Evolutionary conservation across 2,329 filamentous ascomycete species (phyloP).

Genomic region (Cercospora sojina): DNA sequence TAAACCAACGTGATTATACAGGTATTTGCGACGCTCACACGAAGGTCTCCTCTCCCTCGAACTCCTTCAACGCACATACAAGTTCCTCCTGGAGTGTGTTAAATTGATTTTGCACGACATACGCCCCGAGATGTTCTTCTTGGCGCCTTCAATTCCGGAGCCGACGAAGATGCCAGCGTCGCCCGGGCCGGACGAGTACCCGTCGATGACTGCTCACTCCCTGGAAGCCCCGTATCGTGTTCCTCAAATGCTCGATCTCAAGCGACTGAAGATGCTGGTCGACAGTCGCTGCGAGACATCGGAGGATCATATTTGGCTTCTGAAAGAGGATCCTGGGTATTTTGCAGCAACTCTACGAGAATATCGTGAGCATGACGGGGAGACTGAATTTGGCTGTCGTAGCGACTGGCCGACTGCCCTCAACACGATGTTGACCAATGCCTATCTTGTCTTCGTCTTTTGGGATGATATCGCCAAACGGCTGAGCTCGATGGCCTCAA

Average conservation of each 20-base stretch:
- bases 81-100: slow-evolving; percentile 53
- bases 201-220: slow-evolving; percentile 28
- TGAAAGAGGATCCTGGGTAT: slow-evolving; percentile 61
- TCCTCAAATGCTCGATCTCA: slow-evolving; percentile 50
- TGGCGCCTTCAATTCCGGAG: slow-evolving; percentile 22
- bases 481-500: slow-evolving; percentile 21
- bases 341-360: slow-evolving; percentile 51
- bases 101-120: slow-evolving; percentile 55
- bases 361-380: slow-evolving; percentile 48
- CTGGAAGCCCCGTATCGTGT: slow-evolving; percentile 55
- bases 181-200: slow-evolving; percentile 9
- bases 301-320: slow-evolving; percentile 55
- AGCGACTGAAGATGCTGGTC: slow-evolving; percentile 47
- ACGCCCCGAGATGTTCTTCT: slow-evolving; percentile 15
- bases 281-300: slow-evolving; percentile 44
- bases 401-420: slow-evolving; percentile 20
- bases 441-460: slow-evolving; percentile 22
- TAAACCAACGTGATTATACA: neutral
- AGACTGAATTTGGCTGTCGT: slow-evolving; percentile 30
- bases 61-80: slow-evolving; percentile 50
- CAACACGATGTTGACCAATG: slow-evolving; percentile 23
- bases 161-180: slow-evolving; percentile 6
- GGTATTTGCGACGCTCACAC: slow-evolving; percentile 2
- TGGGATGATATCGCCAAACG: slow-evolving; percentile 25
- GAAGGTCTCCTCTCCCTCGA: slow-evolving; percentile 50